Evolutionary conservation across 129 eudicot genomes (phyloP).

Genomic region (Flaveria robusta): DNA sequence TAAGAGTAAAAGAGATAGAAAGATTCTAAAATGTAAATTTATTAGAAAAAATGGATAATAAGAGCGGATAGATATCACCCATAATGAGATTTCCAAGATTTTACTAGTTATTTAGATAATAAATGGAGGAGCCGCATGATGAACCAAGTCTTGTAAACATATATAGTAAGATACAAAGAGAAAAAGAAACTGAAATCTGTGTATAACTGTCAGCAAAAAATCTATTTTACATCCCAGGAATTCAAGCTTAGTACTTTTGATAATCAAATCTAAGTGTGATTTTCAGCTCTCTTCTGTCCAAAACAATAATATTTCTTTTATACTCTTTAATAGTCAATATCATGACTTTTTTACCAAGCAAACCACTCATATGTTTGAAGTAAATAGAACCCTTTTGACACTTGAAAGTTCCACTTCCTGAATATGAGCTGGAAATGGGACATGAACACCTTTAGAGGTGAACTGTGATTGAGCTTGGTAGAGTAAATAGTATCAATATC

Average conservation of each 20-base stretch:
- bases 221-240: neutral
- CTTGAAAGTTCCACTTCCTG: neutral
- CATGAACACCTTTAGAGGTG: neutral
- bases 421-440: neutral
- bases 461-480: neutral
- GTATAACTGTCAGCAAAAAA: neutral
- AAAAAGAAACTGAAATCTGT: neutral
- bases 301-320: constrained; percentile 1
- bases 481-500: neutral
- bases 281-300: neutral
- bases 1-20: neutral
- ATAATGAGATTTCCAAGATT: too few relatives aligned
- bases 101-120: too few relatives aligned
- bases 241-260: neutral
- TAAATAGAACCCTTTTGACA: neutral
- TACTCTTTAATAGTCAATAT: neutral
- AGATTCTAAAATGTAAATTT: neutral
- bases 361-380: neutral
- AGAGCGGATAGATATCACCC: too few relatives aligned
- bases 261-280: neutral
- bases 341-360: neutral
- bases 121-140: too few relatives aligned
- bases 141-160: too few relatives aligned
- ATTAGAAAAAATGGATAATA: neutral
- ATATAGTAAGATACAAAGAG: neutral